These are phyloP conservation scores for Ophiostoma sp. DNA, from an alignment of 2,329 filamentous ascomycete species.

Conservation along the genomic window DNA sequence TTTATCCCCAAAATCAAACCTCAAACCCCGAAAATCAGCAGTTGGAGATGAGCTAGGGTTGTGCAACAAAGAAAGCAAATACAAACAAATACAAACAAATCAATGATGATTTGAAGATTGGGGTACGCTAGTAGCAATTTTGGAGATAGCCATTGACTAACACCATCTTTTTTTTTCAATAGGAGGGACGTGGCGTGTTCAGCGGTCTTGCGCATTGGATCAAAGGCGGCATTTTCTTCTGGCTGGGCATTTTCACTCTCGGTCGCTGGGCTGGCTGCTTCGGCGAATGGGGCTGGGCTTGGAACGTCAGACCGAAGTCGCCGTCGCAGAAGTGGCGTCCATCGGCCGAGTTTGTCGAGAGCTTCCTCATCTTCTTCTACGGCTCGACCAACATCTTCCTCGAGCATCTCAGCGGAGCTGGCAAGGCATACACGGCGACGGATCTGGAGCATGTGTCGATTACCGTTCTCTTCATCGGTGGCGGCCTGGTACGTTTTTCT, in stretches of 20 bases:
- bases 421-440: constrained; percentile 67
- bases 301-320: constrained; percentile 75
- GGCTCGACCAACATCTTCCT: constrained; percentile 88
- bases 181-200: constrained; percentile 71
- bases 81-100: neutral
- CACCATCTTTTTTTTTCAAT: constrained; percentile 10
- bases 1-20: neutral
- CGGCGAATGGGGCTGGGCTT: constrained; percentile 88
- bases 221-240: constrained; percentile 94
- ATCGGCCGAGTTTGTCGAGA: constrained; percentile 87
- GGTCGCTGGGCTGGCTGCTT: constrained; percentile 91
- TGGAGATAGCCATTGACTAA: constrained; percentile 12
- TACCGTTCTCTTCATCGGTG: constrained; percentile 89
- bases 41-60: neutral
- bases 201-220: constrained; percentile 89
- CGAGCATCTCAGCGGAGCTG: constrained; percentile 78
- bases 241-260: constrained; percentile 83
- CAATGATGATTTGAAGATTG: neutral
- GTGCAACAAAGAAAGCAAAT: neutral
- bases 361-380: constrained; percentile 85
- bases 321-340: constrained; percentile 65
- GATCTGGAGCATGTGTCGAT: constrained; percentile 94
- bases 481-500: constrained; percentile 67
- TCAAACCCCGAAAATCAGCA: neutral
- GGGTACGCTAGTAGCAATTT: neutral